These are phyloP conservation scores for Tremella yokohamensis DNA, from an alignment of 768 basidiomycete genomes.

Conservation along the genomic window DNA sequence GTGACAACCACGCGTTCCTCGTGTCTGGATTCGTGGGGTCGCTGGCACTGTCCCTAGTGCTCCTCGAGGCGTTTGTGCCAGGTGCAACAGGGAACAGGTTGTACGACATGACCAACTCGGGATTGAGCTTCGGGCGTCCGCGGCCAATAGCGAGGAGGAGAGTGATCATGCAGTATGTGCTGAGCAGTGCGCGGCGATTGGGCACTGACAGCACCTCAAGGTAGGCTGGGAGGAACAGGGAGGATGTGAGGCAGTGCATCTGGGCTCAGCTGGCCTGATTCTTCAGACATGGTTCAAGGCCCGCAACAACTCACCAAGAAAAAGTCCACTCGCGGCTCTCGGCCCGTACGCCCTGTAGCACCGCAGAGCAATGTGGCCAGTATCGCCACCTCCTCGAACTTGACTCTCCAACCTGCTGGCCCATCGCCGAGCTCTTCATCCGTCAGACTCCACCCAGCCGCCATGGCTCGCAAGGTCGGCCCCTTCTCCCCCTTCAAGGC, in stretches of 20 bases:
- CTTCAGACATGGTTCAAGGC: neutral
- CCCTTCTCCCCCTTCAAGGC: conserved; percentile 17
- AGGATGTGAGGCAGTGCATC: conserved; percentile 42
- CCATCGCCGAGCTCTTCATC: conserved; percentile 19
- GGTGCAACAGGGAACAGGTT: conserved; percentile 22
- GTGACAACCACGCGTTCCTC: conserved; percentile 30
- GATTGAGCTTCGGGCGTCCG: conserved; percentile 28
- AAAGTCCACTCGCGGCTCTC: conserved; percentile 33
- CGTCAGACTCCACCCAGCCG: conserved; percentile 26
- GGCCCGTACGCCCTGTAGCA: conserved; percentile 25
- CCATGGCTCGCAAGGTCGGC: conserved; percentile 15
- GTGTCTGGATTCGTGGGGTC: conserved; percentile 15
- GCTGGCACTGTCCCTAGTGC: conserved; percentile 6
- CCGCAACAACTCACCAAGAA: conserved; percentile 32
- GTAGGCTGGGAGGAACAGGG: conserved; percentile 37
- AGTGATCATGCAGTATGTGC: conserved; percentile 22
- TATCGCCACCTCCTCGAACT: conserved; percentile 33
- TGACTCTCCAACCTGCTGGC: conserved; percentile 19
- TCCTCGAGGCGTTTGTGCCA: conserved; percentile 4
- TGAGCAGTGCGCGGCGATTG: conserved; percentile 26
- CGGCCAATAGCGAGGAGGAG: conserved; percentile 27
- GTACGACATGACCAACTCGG: conserved; percentile 24
- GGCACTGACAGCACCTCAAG: conserved; percentile 21
- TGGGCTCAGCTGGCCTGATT: conserved; percentile 14
- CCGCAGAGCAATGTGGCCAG: conserved; percentile 29